These are phyloP conservation scores for Neocallimastix lanati DNA, from an alignment of 192 early-diverging fungal genomes.

Conservation along the genomic window DNA sequence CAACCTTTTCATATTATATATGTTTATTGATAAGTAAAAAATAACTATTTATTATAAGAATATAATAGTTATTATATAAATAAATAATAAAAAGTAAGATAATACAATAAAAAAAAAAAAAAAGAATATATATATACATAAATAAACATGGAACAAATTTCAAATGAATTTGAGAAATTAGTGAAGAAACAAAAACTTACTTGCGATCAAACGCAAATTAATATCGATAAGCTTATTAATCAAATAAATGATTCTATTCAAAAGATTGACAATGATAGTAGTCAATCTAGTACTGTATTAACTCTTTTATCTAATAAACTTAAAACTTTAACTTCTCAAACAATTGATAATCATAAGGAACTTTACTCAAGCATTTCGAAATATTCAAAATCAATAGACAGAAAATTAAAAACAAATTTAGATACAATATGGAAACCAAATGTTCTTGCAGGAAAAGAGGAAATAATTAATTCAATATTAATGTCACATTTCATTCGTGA, in stretches of 20 bases:
- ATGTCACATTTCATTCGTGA: slow-evolving; percentile 11
- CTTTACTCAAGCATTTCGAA: neutral
- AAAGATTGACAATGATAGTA: slow-evolving; percentile 6
- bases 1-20: too few species aligned
- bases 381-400: slow-evolving; percentile 7
- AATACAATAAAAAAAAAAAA: too few species aligned
- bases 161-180: slow-evolving; percentile 45
- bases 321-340: neutral
- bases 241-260: slow-evolving; percentile 19
- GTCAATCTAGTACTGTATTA: neutral
- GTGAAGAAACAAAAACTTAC: slow-evolving; percentile 35
- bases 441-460: neutral
- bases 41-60: too few species aligned
- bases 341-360: slow-evolving; percentile 4
- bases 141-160: slow-evolving; percentile 53
- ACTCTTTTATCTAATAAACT: neutral
- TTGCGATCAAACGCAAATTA: slow-evolving; percentile 17
- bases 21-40: too few species aligned
- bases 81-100: too few species aligned
- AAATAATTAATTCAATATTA: neutral
- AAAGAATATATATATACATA: too few species aligned
- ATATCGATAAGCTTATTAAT: slow-evolving; percentile 21
- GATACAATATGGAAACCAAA: slow-evolving; percentile 39
- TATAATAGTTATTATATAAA: too few species aligned
- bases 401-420: slow-evolving; percentile 52